These are phyloP conservation scores for Tuber aestivum DNA, from an alignment of 495 filamentous ascomycete genomes.

Conservation along the genomic window DNA sequence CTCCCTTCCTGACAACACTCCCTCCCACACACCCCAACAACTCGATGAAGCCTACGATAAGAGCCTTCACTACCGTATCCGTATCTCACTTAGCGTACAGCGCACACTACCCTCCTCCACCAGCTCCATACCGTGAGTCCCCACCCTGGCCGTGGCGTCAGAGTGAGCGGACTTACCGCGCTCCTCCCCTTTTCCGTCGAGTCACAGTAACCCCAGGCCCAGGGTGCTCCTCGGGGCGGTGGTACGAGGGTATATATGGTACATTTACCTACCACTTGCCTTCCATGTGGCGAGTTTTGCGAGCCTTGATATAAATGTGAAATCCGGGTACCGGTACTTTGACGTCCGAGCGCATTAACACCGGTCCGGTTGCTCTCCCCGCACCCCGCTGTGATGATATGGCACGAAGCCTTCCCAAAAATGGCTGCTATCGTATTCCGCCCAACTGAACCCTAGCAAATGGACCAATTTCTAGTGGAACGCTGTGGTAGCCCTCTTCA, in stretches of 20 bases:
- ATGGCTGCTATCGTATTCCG: too few relatives aligned
- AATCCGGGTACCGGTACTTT: not conserved
- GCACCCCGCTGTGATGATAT: not conserved
- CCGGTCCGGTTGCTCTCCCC: not conserved
- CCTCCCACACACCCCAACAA: not conserved
- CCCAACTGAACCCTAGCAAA: too few relatives aligned
- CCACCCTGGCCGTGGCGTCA: not conserved
- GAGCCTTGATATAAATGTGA: slow-evolving; percentile 1
- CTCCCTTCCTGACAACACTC: not conserved
- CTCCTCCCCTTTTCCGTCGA: not conserved
- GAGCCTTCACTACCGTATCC: not conserved
- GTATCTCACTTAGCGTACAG: not conserved
- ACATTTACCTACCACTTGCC: not conserved
- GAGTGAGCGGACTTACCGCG: not conserved
- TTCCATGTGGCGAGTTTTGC: not conserved
- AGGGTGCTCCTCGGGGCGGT: not conserved
- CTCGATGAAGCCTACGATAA: not conserved
- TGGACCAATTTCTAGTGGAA: too few relatives aligned
- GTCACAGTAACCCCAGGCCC: not conserved
- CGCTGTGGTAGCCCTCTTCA: too few relatives aligned
- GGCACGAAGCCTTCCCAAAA: too few relatives aligned
- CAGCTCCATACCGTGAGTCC: not conserved
- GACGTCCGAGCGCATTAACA: not conserved
- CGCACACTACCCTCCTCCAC: not conserved
- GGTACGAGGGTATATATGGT: not conserved